Evolutionary conservation across 768 basidiomycete genomes (phyloP), one percentile per base, ranked within the genome.

Genomic region (Hydnomerulius pinastri): DNA sequence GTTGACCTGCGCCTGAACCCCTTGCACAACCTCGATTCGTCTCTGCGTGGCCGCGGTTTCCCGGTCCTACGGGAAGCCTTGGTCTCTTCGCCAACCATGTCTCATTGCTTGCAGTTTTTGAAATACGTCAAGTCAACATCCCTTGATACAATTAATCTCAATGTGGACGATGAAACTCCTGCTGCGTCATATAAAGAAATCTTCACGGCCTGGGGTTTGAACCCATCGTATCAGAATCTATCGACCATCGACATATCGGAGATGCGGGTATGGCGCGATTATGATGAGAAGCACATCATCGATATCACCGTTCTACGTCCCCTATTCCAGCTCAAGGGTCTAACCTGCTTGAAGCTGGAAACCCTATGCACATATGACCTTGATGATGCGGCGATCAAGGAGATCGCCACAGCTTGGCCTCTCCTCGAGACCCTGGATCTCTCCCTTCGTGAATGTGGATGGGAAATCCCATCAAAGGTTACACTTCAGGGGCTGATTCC

Each of bases 101-200:
- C 51, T 13, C 48, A 52, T 33, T 51, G 56, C 37, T 59, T 61
- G 13, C 59, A 41, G 40, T 66, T 65, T 51, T 21, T 66, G 41
- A 44, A 64, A 47, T 61, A 64, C 56, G 51, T 66, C 29, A 56
- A 59, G 36, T 65, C 64, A 27, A 53, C 56, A 40, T 58, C 58
- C 25, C 51, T 65, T 53, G 61, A 64, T 59, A 64, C 64, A 55
- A 65, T 65, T 36, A 65, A 66, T 61, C 61, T 66, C 64, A 65
- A 66, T 24, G 44, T 65, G 43, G 64, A 65, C 43, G 64, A 65
- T 45, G 64, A 65, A 61, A 64, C 61, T 6, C 59, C 59, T 38
- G 64, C 64, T 45, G 46, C 55, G 15, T 59, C 56, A 44, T 65
- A 66, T 35, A 42, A 57, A 6, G 28, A 29, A 39, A 64, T 66